Percentiles rank a stretch among this genome's conserved stretches.
Conservation (phyloP, 2,329 filamentous ascomycete species). For the Monosporascus sp. region DNA sequence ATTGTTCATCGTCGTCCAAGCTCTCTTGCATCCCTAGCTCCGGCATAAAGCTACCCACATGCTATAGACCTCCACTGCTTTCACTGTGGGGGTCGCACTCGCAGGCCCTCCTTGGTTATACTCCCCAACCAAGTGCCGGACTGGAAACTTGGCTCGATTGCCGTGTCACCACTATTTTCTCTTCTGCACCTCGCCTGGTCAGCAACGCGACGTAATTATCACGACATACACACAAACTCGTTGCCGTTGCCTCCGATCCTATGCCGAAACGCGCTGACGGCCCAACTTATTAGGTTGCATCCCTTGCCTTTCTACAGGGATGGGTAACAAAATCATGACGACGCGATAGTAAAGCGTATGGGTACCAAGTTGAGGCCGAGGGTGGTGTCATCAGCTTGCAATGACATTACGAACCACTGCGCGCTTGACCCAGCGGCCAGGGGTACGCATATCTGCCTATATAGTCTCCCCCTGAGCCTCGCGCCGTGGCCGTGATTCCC, state of each 20-base stretch:
- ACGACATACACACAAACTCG: conserved; percentile 1
- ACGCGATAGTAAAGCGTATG: not conserved
- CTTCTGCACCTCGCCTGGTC: not conserved
- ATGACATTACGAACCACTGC: not conserved
- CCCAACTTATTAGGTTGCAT: not conserved
- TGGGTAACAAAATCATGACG: not conserved
- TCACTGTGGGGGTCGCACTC: not conserved
- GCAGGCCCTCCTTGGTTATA: not conserved
- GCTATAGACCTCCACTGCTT: too few species aligned
- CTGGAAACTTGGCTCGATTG: not conserved
- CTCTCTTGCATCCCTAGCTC: too few species aligned
- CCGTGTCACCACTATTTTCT: not conserved
- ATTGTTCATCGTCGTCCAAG: too few species aligned
- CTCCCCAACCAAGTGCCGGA: not conserved
- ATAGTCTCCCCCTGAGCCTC: not conserved
- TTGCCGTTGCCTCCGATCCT: not conserved
- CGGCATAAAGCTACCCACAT: too few species aligned
- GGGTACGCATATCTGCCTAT: not conserved
- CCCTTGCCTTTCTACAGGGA: not conserved
- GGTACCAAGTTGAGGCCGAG: not conserved
- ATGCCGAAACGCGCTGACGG: not conserved
- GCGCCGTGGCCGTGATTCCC: not conserved
- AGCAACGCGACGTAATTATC: conserved; percentile 5
- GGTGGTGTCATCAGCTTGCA: not conserved
- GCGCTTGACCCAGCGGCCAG: not conserved